These are phyloP conservation scores for Fusarium sp. DNA, from an alignment of 2,329 filamentous ascomycete genomes.

Conservation along the genomic window DNA sequence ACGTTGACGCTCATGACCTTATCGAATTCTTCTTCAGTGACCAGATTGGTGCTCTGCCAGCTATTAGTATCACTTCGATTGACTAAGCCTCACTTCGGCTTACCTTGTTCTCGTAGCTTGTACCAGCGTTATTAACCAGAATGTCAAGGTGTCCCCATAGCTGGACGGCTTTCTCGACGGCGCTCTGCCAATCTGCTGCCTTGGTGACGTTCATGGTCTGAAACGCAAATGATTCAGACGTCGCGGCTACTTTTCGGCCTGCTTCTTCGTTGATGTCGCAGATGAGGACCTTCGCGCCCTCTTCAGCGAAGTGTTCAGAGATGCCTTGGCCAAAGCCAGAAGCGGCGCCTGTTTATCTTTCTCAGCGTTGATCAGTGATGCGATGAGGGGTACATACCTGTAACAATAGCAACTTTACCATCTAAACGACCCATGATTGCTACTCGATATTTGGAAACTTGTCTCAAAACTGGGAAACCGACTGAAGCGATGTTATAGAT, in stretches of 20 bases:
- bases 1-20: constrained; percentile 17
- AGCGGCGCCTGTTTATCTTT: not conserved
- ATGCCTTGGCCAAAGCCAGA: constrained; percentile 32
- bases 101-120: constrained; percentile 17
- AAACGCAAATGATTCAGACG: not conserved
- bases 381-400: not conserved
- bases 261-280: constrained; percentile 2
- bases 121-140: constrained; percentile 15
- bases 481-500: not conserved
- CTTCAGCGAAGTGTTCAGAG: constrained; percentile 10
- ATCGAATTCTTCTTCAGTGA: constrained; percentile 10
- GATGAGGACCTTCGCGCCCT: constrained; percentile 8
- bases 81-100: fast-evolving
- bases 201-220: constrained; percentile 11
- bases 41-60: constrained; percentile 11
- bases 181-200: not conserved
- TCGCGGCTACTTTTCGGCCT: not conserved
- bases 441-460: fast-evolving
- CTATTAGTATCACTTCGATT: fast-evolving
- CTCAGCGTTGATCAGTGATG: not conserved
- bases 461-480: fast-evolving
- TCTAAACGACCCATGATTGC: constrained; percentile 14
- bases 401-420: constrained; percentile 21
- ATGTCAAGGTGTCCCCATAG: constrained; percentile 13
- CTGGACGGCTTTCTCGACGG: not conserved